phyloP scores from a whole-genome alignment of 768 basidiomycete genomes.

The Mycena filopes region DNA sequence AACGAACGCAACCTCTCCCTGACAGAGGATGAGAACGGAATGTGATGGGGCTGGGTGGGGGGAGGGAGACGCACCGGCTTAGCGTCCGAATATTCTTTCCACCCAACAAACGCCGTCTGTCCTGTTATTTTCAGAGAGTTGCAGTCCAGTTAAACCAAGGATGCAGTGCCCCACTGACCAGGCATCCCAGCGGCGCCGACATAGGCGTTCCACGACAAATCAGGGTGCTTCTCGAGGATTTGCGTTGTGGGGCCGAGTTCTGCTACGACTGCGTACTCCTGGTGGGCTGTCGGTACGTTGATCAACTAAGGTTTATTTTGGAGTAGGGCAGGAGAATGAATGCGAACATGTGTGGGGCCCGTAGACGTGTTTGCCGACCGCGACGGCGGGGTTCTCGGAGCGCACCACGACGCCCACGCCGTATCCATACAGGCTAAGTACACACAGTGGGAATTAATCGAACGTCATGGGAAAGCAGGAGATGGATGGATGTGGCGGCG shows the following conservation, averaged over 20 bases:
- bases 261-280: conserved; percentile 5
- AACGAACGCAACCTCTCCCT: conserved; percentile 17
- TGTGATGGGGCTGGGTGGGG: not conserved
- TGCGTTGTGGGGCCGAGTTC: not conserved
- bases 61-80: conserved; percentile 18
- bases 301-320: not conserved
- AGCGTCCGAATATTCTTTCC: conserved; percentile 36
- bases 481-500: too few relatives aligned
- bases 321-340: too few relatives aligned
- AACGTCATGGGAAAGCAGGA: not conserved
- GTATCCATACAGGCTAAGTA: conserved; percentile 42
- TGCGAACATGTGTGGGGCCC: conserved; percentile 34
- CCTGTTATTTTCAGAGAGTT: too few relatives aligned
- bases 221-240: not conserved
- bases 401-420: conserved; percentile 58
- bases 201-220: conserved; percentile 39
- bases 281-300: not conserved
- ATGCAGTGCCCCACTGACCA: too few relatives aligned
- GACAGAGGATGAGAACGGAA: not conserved
- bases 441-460: too few relatives aligned
- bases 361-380: conserved; percentile 54
- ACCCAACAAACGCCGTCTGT: conserved; percentile 38
- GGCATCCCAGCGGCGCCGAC: conserved; percentile 66
- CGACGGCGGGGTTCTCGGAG: conserved; percentile 47
- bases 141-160: too few relatives aligned